Conservation (phyloP, 345 rosid species). For the Eucalyptus cloeziana region DNA sequence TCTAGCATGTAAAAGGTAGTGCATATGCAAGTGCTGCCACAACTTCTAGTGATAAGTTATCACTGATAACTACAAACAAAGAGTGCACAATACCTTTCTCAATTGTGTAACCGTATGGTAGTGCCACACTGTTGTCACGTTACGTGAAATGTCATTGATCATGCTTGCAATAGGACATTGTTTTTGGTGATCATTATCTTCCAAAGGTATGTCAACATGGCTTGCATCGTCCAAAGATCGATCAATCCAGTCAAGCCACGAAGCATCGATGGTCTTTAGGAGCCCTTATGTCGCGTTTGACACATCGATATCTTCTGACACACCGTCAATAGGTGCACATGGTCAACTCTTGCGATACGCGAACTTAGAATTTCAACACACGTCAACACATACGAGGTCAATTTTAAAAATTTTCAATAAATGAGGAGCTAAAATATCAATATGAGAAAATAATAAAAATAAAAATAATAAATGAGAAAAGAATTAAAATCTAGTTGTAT, state of each 20-base stretch:
- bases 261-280: too few species aligned
- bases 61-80: not conserved
- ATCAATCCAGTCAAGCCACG: not conserved
- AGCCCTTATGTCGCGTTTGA: too few species aligned
- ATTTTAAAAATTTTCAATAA: too few species aligned
- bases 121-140: not conserved
- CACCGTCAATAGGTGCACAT: fast-evolving
- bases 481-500: too few species aligned
- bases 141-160: not conserved
- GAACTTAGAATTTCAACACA: too few species aligned
- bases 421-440: too few species aligned
- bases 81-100: not conserved
- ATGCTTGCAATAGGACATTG: not conserved
- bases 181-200: not conserved
- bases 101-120: not conserved
- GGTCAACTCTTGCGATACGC: too few species aligned
- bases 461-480: too few species aligned
- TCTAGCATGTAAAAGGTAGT: not conserved
- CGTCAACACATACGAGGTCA: fast-evolving
- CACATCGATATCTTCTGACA: fast-evolving
- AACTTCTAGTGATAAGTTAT: not conserved
- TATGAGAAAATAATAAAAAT: too few species aligned
- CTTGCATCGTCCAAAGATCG: not conserved
- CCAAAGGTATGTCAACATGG: not conserved
- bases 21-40: not conserved